Base-by-base conservation (phyloP, 345 rosid genomes). In the Iberis pinnata region DNA sequence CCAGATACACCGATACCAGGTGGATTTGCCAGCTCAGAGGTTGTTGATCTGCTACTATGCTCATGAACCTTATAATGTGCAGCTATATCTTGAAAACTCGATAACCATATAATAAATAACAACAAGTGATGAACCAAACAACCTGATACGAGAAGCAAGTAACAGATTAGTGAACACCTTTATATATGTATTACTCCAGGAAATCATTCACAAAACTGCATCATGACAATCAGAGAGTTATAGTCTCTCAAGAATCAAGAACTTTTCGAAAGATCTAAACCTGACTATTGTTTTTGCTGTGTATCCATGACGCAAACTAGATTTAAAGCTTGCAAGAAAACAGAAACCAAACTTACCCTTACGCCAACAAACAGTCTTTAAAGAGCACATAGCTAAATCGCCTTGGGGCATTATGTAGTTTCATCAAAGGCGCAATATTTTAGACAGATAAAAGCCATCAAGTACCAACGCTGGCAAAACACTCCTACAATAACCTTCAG, bases 1-100 rank as follows among this genome's bases (percentile, higher is more conserved):
- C 83, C 88, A 67, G 87, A 78, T 59, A 77, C 65, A 64, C 74
- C 89, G 61, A 51, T 73, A 31, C 61, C 71, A 14, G 98, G 96
- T 42, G 96, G 86, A 61, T 73, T 74, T 38, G 89, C 86, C 36
- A 83, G 68, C 73, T 75, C 82, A 53, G 79, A 58, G 16, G 70
- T 58, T 2, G 88, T 67, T 12, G 82, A 73, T 37, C 65, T 60
- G 61, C 73, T 85, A 65, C 61, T 79, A 40, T 75, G 65, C 49
- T 72, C 71, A 51, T 70, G 37, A 29, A 61, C 22, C 35, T 56
- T 72, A 63, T 68, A 72, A 56, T 56, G 56, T 6, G 86, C 70
- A 53, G 57, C 64, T 70, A 73, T 78, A 76, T 84, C 88, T 68
- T 77, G 84, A 68, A 84, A 75, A 70, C 74, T 68, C 8, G 75